These are phyloP conservation scores for Leptographium procerum DNA, from an alignment of 2,329 filamentous ascomycete genomes.

Conservation along the genomic window DNA sequence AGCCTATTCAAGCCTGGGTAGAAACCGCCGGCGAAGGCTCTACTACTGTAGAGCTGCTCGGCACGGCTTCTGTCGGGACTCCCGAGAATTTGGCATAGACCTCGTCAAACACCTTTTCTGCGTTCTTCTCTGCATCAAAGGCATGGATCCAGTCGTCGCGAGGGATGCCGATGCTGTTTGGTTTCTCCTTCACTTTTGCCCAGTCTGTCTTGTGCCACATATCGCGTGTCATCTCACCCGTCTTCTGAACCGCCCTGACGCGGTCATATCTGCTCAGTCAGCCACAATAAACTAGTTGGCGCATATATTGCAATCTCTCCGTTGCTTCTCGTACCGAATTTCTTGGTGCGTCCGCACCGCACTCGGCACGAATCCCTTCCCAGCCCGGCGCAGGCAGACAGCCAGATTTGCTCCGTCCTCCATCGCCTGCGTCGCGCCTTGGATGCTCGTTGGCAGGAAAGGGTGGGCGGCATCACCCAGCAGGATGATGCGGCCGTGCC, in stretches of 20 bases:
- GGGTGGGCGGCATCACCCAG: constrained; percentile 40
- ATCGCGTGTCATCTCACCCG: constrained; percentile 36
- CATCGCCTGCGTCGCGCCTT: constrained; percentile 38
- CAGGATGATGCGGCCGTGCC: constrained; percentile 29
- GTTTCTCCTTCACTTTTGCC: constrained; percentile 34
- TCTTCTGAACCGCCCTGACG: constrained; percentile 36
- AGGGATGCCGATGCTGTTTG: constrained; percentile 33
- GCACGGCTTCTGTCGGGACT: not conserved
- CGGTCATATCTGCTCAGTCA: constrained; percentile 27
- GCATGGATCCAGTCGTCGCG: constrained; percentile 38
- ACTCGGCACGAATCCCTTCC: constrained; percentile 23
- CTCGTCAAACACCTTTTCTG: constrained; percentile 26
- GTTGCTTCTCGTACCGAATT: constrained; percentile 17
- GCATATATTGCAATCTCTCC: not conserved
- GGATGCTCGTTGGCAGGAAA: constrained; percentile 35
- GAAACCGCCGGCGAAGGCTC: not conserved
- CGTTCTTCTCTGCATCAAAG: constrained; percentile 33
- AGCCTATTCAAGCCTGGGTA: not conserved
- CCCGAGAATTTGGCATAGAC: constrained; percentile 15
- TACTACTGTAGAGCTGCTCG: not conserved
- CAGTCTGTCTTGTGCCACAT: constrained; percentile 46
- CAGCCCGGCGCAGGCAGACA: constrained; percentile 28
- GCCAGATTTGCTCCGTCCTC: constrained; percentile 38
- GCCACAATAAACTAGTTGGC: too few species aligned
- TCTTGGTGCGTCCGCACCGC: constrained; percentile 32